Conservation (phyloP, 73 alveolate species). For the Paramecium pentaurelia region DNA sequence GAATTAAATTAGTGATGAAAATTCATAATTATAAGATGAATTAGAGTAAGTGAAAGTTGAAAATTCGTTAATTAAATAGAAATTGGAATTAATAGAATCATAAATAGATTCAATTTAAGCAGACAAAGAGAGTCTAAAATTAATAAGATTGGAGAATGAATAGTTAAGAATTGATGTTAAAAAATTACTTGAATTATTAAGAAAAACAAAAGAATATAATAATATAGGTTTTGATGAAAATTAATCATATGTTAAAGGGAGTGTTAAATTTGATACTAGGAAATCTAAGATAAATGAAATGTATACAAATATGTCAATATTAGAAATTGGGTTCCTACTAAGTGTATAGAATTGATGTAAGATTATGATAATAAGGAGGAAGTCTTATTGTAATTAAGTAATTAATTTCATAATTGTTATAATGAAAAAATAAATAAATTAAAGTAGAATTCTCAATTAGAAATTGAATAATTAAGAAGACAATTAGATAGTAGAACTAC, state of each 20-base stretch:
- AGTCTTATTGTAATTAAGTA: neutral
- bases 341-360: neutral
- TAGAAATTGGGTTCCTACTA: slow-evolving; percentile 21
- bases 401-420: neutral
- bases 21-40: neutral
- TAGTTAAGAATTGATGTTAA: neutral
- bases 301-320: neutral
- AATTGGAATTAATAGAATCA: neutral
- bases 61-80: neutral
- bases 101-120: neutral
- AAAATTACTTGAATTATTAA: slow-evolving; percentile 10
- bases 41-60: neutral
- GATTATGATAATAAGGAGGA: slow-evolving; percentile 1
- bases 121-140: neutral
- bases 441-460: neutral
- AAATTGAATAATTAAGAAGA: neutral
- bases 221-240: slow-evolving; percentile 35
- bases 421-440: neutral
- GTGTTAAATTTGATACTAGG: neutral
- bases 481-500: neutral
- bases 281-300: neutral
- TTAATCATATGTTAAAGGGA: neutral
- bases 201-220: slow-evolving; percentile 16
- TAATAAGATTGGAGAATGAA: slow-evolving; percentile 12
- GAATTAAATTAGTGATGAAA: neutral